Evolutionary conservation across 352 stramenopile species (phyloP).

Genomic region (Pythium oligandrum): DNA sequence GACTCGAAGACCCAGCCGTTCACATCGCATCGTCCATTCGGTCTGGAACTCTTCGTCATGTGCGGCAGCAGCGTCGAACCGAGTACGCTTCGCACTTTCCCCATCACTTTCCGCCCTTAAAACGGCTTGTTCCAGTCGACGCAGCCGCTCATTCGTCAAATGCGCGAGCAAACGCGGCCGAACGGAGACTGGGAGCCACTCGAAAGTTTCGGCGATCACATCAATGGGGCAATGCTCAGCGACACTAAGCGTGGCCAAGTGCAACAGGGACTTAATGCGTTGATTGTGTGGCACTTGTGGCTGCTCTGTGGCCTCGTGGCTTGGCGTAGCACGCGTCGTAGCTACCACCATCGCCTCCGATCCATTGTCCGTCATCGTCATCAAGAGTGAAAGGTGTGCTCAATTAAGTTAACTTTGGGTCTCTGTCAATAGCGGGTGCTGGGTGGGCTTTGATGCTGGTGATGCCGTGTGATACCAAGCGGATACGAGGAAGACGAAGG

Average conservation of each 20-base stretch:
- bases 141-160: slow-evolving; percentile 11
- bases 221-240: slow-evolving; percentile 2
- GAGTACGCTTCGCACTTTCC: no score
- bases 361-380: no score
- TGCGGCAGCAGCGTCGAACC: no score
- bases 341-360: no score
- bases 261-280: slow-evolving; percentile 8
- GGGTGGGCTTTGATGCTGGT: no score
- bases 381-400: not conserved
- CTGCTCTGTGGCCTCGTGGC: no score
- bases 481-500: no score
- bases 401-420: slow-evolving; percentile 21
- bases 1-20: slow-evolving; percentile 1
- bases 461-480: no score
- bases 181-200: slow-evolving; percentile 8
- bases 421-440: no score
- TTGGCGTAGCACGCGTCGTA: no score
- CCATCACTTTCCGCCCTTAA: no score
- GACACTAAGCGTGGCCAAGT: slow-evolving; percentile 7
- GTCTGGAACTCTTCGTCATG: slow-evolving; percentile 15
- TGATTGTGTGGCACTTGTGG: no score
- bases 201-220: slow-evolving; percentile 10
- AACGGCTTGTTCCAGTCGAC: slow-evolving; percentile 10
- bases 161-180: slow-evolving; percentile 1
- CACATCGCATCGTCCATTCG: slow-evolving; percentile 13